Evolutionary conservation across 139 green algal species (phyloP).

Genomic region (Diplosphaera chodatii): DNA sequence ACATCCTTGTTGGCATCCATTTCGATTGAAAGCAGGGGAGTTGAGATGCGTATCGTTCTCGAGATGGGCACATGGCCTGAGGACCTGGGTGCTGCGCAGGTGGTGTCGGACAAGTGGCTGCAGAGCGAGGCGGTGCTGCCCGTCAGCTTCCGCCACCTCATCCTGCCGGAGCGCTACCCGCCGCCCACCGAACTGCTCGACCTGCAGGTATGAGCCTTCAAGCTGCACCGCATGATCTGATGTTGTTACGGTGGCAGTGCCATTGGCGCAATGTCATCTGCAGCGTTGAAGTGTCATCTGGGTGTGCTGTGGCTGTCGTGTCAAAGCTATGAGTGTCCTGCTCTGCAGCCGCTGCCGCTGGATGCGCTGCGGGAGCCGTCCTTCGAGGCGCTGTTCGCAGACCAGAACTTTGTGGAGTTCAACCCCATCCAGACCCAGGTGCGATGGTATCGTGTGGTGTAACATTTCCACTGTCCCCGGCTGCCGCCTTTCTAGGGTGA

Average conservation of each 20-base stretch:
- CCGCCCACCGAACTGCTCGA: slow-evolving; percentile 96
- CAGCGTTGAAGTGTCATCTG: no score
- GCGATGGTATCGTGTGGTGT: background rate
- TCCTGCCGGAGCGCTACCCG: slow-evolving; percentile 93
- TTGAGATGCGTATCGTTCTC: no score
- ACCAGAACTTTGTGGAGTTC: slow-evolving; percentile 66
- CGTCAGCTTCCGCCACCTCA: slow-evolving; percentile 84
- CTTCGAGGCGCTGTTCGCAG: slow-evolving; percentile 81
- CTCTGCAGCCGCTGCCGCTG: slow-evolving; percentile 73
- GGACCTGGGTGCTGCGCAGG: slow-evolving; percentile 11
- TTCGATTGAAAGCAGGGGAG: no score
- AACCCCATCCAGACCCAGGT: slow-evolving; percentile 97
- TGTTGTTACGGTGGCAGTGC: no score
- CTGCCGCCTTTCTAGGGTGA: no score
- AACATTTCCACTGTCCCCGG: no score
- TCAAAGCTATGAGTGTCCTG: no score
- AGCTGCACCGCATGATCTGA: no score
- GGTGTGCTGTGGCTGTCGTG: no score
- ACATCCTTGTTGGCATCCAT: no score
- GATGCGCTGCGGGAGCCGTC: slow-evolving; percentile 73
- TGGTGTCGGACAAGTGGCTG: slow-evolving; percentile 85
- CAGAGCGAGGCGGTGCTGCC: slow-evolving; percentile 80
- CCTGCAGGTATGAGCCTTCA: slow-evolving; percentile 76
- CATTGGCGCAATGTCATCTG: no score
- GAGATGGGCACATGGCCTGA: no score